Evolutionary conservation across 306 rosid species (phyloP), one percentile per base, ranked within the genome.

Genomic region (Cucurbita ficifolia): DNA sequence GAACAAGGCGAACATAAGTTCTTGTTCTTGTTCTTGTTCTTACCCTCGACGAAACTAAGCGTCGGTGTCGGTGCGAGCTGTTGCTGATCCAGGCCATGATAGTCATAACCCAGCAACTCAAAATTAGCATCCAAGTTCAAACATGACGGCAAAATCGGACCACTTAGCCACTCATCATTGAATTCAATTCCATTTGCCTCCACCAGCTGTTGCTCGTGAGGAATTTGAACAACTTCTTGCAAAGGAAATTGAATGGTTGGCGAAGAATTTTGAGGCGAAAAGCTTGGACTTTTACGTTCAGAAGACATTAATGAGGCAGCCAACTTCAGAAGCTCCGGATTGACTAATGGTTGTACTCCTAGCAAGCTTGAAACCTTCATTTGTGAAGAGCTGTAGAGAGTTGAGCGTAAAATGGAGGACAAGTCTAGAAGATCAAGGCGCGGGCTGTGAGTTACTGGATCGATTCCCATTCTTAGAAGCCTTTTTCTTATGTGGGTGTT

Each of bases 381-480:
- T 62, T 84, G 91, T 52, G 92, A 83, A 17, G 91, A 77, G 74
- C 84, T 84, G 59, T 80, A 89, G 51, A 92, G 79, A 29, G 91
- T 78, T 0, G 93, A 81, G 49, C 74, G 75, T 12, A 90, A 81
- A 60, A 95, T 74, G 60, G 96, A 85, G 51, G 96, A 85, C 39
- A 95, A 75, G 79, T 95, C 96, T 0, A 89, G 75, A 43, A 91
- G 88, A 73, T 95, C 97, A 7, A 95, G 89, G 5, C 96, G 73
- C 22, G 96, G 97, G 50, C 74, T 82, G 75, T 95, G 99, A 4
- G 99, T 95, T 5, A 91, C 96, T 0, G 99, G 99, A 79, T 95
- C 96, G 16, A 95, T 95, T 79, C 99, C 99, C 96, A 91, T 95
- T 63, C 91, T 80, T 45, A 95, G 81, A 46, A 95, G 96, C 88